Conservation (phyloP, 495 filamentous ascomycete genomes). For the Xylaria intraflava region DNA sequence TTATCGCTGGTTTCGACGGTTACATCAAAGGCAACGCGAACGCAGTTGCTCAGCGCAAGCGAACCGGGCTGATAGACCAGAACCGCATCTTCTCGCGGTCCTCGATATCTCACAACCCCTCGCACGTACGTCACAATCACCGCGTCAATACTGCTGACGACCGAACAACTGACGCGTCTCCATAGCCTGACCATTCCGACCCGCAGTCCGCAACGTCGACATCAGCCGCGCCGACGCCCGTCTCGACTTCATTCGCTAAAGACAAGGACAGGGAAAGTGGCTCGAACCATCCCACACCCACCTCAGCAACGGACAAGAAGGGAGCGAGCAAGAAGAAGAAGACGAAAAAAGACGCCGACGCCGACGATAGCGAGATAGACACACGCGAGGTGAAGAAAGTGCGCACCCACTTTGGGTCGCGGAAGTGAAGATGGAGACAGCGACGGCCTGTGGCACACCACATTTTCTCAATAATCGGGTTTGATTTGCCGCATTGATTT, state of each 20-base stretch:
- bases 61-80: constrained; percentile 42
- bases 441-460: background rate
- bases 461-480: too few relatives aligned
- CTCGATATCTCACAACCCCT: constrained; percentile 50
- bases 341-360: constrained; percentile 31
- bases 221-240: constrained; percentile 42
- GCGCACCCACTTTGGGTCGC: constrained; percentile 44
- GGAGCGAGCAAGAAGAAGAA: constrained; percentile 31
- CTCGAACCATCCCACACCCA: constrained; percentile 41
- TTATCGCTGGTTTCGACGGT: constrained; percentile 93
- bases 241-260: constrained; percentile 39
- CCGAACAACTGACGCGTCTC: constrained; percentile 13
- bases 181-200: constrained; percentile 35
- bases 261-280: constrained; percentile 29
- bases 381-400: constrained; percentile 43
- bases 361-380: constrained; percentile 49
- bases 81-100: constrained; percentile 55
- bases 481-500: background rate
- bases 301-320: constrained; percentile 35
- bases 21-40: constrained; percentile 78
- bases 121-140: constrained; percentile 28
- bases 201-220: constrained; percentile 31
- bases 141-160: too few relatives aligned
- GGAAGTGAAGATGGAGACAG: constrained; percentile 33
- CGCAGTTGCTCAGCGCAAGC: constrained; percentile 42